Evolutionary conservation across 23 red algal species (phyloP).

Genomic region (Cyanidiococcus yangmingshanensis): DNA sequence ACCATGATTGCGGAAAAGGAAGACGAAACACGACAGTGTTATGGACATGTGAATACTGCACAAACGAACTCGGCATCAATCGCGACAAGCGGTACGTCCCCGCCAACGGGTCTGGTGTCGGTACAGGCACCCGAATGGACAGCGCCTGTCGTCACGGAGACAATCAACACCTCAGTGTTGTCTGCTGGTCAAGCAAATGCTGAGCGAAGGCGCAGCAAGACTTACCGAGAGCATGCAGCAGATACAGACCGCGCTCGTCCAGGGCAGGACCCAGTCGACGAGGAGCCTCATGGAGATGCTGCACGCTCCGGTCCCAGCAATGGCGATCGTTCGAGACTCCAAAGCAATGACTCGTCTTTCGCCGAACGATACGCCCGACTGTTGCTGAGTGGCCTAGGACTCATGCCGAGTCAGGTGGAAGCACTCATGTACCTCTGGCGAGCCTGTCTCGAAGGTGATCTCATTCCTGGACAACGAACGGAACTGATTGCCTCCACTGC

Average conservation of each 20-base stretch:
- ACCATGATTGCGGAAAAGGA: constrained; percentile 20
- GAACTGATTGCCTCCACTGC: not conserved
- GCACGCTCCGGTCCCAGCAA: not conserved
- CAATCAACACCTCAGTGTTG: not conserved
- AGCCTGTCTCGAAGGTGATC: constrained; percentile 5
- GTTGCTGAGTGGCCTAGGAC: constrained; percentile 5
- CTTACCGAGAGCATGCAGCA: no score
- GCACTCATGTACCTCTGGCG: constrained; percentile 19
- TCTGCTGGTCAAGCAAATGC: not conserved
- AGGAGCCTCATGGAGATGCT: not conserved
- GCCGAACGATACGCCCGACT: constrained; percentile 12
- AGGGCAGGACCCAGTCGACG: not conserved
- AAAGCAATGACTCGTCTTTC: constrained; percentile 1
- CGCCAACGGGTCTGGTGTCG: not conserved
- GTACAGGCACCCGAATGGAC: not conserved
- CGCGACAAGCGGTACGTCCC: not conserved
- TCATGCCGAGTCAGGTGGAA: not conserved
- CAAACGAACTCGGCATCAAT: not conserved
- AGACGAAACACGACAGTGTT: not conserved
- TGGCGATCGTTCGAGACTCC: not conserved
- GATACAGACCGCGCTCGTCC: not conserved
- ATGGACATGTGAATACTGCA: not conserved
- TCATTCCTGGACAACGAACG: not conserved
- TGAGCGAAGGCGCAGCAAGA: no score
- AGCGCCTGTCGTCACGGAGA: not conserved